A percentile compares a stretch with the other conserved stretches of the same genome.
Conservation (phyloP, 2,329 filamentous ascomycete species). For the Chlorencoelia australis region DNA sequence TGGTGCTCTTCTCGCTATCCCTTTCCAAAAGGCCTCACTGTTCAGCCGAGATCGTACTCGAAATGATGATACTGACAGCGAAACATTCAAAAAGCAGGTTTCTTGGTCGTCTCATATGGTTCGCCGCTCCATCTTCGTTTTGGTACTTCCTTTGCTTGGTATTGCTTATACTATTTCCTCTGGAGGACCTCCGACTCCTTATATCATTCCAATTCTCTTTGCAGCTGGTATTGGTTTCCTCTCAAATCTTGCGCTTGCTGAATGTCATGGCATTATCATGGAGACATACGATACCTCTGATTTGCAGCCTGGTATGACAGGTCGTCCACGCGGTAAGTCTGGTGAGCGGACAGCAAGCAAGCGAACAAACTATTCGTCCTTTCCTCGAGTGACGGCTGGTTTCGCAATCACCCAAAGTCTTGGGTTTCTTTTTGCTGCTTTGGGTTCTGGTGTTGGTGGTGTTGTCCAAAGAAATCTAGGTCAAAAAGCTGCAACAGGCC, state of each 20-base stretch:
- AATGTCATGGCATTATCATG: conserved; percentile 71
- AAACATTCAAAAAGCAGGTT: conserved; percentile 53
- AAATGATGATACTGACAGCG: conserved; percentile 51
- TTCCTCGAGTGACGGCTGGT: conserved; percentile 62
- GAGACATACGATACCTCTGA: conserved; percentile 76
- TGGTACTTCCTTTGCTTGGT: conserved; percentile 55
- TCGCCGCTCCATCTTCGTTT: conserved; percentile 56
- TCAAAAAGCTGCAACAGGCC: conserved; percentile 56
- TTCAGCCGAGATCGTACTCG: conserved; percentile 56
- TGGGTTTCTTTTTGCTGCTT: conserved; percentile 59
- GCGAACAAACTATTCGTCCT: conserved; percentile 64
- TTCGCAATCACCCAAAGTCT: conserved; percentile 62
- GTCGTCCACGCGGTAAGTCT: conserved; percentile 39
- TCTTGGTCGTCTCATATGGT: conserved; percentile 64
- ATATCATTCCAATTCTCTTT: conserved; percentile 55
- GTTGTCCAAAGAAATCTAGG: conserved; percentile 54
- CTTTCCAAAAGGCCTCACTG: conserved; percentile 60
- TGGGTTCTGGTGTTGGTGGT: conserved; percentile 59
- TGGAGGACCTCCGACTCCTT: conserved; percentile 47
- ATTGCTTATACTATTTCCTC: conserved; percentile 59
- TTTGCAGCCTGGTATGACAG: conserved; percentile 60
- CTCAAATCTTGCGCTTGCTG: conserved; percentile 62
- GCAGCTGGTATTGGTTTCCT: conserved; percentile 59
- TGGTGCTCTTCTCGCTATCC: conserved; percentile 59
- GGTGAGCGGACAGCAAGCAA: conserved; percentile 34